A percentile compares a stretch with the other conserved stretches of the same genome.
phyloP scores from a whole-genome alignment of 2,329 filamentous ascomycete genomes.

The Pyrenophora graminea region DNA sequence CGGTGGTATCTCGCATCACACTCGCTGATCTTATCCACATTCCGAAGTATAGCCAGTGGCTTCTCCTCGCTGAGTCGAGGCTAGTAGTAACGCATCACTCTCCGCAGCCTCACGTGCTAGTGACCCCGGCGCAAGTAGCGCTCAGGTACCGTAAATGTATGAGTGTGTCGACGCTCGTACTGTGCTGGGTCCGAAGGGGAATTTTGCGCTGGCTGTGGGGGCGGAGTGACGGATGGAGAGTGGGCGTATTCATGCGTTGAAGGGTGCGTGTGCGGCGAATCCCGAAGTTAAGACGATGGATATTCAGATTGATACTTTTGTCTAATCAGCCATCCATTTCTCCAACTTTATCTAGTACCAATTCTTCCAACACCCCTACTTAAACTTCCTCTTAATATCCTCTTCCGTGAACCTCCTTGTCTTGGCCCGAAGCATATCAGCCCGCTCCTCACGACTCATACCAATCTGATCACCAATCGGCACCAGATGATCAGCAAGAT shows the following conservation, averaged over 20 bases:
- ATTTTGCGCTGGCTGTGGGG: slow-evolving; percentile 44
- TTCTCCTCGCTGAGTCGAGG: slow-evolving; percentile 56
- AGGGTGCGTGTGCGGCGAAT: slow-evolving; percentile 29
- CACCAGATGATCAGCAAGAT: too few relatives aligned
- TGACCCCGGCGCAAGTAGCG: slow-evolving; percentile 52
- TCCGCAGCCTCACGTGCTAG: slow-evolving; percentile 57
- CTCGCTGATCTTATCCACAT: slow-evolving; percentile 42
- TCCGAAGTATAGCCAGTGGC: slow-evolving; percentile 41
- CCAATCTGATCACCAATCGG: too few relatives aligned
- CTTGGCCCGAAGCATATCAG: too few relatives aligned
- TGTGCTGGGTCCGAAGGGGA: slow-evolving; percentile 49
- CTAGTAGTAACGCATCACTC: slow-evolving; percentile 47
- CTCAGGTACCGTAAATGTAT: slow-evolving; percentile 50
- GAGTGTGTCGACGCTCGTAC: slow-evolving; percentile 56
- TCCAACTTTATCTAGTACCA: too few relatives aligned
- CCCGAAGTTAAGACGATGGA: slow-evolving; percentile 25
- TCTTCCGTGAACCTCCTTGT: too few relatives aligned
- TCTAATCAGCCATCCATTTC: slow-evolving; percentile 3
- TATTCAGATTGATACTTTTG: slow-evolving; percentile 27
- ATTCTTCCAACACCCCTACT: too few relatives aligned
- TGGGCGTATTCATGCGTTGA: slow-evolving; percentile 17
- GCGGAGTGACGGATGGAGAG: slow-evolving; percentile 47
- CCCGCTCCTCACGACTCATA: too few relatives aligned
- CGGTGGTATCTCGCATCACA: slow-evolving; percentile 59
- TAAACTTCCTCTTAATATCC: too few relatives aligned